Conservation (phyloP, 2,329 filamentous ascomycete species). For the Balansia obtecta region DNA sequence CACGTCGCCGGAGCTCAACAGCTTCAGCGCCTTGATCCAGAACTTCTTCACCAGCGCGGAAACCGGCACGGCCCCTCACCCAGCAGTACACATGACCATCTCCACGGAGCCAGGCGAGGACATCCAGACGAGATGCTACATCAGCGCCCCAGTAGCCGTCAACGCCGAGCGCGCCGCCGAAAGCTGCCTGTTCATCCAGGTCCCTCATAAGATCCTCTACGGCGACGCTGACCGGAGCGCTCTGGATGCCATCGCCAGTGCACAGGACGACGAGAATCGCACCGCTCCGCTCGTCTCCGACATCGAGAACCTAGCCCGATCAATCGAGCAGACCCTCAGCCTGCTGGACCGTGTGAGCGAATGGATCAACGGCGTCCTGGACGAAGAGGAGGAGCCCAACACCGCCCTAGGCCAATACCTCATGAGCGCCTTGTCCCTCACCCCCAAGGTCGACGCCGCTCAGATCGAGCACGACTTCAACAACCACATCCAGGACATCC, state of each 20-base stretch:
- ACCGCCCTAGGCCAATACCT: conserved; percentile 90
- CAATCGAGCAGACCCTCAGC: conserved; percentile 75
- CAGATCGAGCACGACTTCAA: conserved; percentile 98
- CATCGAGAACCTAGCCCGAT: conserved; percentile 76
- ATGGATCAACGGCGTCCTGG: conserved; percentile 86
- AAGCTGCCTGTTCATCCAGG: conserved; percentile 93
- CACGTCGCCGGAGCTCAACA: conserved; percentile 92
- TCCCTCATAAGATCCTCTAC: conserved; percentile 89
- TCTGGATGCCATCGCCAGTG: conserved; percentile 72
- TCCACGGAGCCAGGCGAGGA: conserved; percentile 79
- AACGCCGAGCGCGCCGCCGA: conserved; percentile 91
- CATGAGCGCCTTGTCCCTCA: conserved; percentile 83
- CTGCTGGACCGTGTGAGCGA: conserved; percentile 85
- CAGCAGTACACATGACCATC: conserved; percentile 94
- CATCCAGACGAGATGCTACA: conserved; percentile 86
- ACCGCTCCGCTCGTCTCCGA: conserved; percentile 67
- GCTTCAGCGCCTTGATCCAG: conserved; percentile 91
- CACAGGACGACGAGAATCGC: conserved; percentile 67
- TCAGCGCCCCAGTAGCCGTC: conserved; percentile 87
- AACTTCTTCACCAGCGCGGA: conserved; percentile 98
- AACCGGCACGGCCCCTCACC: conserved; percentile 92
- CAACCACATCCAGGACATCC: conserved; percentile 98
- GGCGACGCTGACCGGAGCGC: conserved; percentile 55
- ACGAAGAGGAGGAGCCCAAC: conserved; percentile 82
- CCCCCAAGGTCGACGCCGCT: conserved; percentile 82